Evolutionary conservation across 164 flowering plant genomes (phyloP), one percentile per base, ranked within the genome.

Genomic region (Sextonia rubra): DNA sequence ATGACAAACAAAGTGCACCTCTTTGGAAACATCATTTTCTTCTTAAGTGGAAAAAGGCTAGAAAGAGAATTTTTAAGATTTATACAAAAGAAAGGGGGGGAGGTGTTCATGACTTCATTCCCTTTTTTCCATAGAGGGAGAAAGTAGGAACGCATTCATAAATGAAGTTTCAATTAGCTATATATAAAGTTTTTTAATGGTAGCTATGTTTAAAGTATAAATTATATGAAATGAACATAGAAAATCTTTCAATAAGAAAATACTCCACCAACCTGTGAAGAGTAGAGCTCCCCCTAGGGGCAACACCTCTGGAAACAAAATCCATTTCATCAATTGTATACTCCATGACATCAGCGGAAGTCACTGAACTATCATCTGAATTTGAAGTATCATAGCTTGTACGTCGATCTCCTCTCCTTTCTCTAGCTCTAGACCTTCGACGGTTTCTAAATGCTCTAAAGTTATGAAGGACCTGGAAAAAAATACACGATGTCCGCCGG

Each of bases 401-500:
- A 26, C 83, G 87, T 0, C 84, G 88, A 74, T 76, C 86, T 70
- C 86, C 91, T 72, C 96, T 86, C 76, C 88, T 66, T 62, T 83
- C 87, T 70, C 80, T 73, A 11, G 75, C 82, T 82, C 97, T 84
- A 52, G 90, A 75, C 81, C 97, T 87, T 73, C 98, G 87, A 67
- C 99, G 84, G 70, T 87, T 92, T 81, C 97, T 89, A 44, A 94
- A 86, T 72, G 82, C 77, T 81, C 98, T 84, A 37, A 92, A 87
- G 56, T 88, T 94, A 77, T 90, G 91, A 85, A 94, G 91, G 32
- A 92, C 91, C 79, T 88, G 93, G 83, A 90, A 92, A 62, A 92
- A 78, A 32, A 92, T 92, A 75, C 98, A 94, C 1, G 98, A 92
- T 20, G 91, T 92, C 97, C 99, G 91, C 98, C 97, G 89, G 66